Conservation (phyloP, 768 basidiomycete genomes). For the Cyclocybe cylindracea region DNA sequence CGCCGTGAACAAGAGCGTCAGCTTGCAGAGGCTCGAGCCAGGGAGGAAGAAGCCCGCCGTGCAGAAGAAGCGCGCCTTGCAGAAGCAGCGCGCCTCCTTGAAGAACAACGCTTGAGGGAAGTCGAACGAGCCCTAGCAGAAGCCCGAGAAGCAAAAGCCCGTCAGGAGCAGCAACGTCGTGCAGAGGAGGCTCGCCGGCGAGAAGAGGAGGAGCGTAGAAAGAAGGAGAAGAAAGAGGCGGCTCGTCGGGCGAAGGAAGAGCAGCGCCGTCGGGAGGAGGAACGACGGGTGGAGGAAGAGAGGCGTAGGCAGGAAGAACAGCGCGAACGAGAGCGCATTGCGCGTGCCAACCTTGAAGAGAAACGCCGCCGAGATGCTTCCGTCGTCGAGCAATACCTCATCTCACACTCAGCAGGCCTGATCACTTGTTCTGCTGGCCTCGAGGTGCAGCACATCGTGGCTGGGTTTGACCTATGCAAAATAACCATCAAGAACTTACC, state of each 20-base stretch:
- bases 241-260: no score
- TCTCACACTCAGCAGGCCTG: constrained; percentile 43
- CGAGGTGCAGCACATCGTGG: constrained; percentile 41
- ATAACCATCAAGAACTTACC: constrained; percentile 50
- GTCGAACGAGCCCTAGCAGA: no score
- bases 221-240: constrained; percentile 9
- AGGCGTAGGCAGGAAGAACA: constrained; percentile 5
- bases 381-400: constrained; percentile 41
- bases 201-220: constrained; percentile 7
- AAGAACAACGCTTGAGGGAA: no score
- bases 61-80: no score
- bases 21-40: no score
- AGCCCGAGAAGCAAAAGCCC: no score
- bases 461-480: constrained; percentile 54
- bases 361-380: constrained; percentile 36
- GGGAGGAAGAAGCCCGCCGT: no score
- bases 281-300: constrained; percentile 10
- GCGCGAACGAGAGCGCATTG: constrained; percentile 14
- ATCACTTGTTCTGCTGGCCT: constrained; percentile 53
- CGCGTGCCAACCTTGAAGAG: constrained; percentile 15
- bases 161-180: not conserved
- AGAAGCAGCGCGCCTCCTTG: no score
- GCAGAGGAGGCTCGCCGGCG: constrained; percentile 10
- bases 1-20: no score
- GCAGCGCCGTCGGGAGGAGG: constrained; percentile 15